Evolutionary conservation across 2,329 filamentous ascomycete genomes (phyloP).

Genomic region (Tolypocladium tropicale): DNA sequence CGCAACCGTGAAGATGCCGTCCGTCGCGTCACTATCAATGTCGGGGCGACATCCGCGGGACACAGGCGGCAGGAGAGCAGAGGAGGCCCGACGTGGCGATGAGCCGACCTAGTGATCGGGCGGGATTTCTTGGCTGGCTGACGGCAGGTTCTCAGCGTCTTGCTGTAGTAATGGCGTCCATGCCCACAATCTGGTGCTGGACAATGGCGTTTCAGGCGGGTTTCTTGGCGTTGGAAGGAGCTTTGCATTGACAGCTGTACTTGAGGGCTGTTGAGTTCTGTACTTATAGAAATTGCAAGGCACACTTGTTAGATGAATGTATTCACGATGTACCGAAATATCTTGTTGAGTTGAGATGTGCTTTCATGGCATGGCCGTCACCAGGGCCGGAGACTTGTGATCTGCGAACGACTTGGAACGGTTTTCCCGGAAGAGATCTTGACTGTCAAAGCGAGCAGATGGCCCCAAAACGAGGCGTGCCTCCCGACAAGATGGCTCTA

Average conservation of each 20-base stretch:
- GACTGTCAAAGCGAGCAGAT: too few species aligned
- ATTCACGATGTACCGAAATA: not conserved
- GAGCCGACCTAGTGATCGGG: slow-evolving; percentile 3
- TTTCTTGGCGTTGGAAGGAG: not conserved
- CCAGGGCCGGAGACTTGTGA: too few species aligned
- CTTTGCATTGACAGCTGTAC: not conserved
- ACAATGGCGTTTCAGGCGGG: not conserved
- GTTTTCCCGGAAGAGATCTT: too few species aligned
- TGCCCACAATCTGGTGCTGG: not conserved
- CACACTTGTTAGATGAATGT: not conserved
- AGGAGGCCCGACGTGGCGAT: slow-evolving; percentile 18
- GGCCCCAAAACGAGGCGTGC: too few species aligned
- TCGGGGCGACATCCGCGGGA: slow-evolving; percentile 12
- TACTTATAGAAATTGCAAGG: not conserved
- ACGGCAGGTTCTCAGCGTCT: not conserved
- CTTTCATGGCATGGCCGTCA: too few species aligned
- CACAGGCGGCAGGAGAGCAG: slow-evolving; percentile 21
- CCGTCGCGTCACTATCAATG: slow-evolving; percentile 27
- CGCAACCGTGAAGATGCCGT: slow-evolving; percentile 13
- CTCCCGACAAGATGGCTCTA: too few species aligned
- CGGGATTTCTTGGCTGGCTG: not conserved
- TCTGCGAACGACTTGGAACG: too few species aligned
- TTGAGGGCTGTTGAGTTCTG: not conserved
- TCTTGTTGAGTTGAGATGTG: too few species aligned
- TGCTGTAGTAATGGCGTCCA: not conserved